phyloP scores from a whole-genome alignment of 306 rosid genomes.

The Senna tora region DNA sequence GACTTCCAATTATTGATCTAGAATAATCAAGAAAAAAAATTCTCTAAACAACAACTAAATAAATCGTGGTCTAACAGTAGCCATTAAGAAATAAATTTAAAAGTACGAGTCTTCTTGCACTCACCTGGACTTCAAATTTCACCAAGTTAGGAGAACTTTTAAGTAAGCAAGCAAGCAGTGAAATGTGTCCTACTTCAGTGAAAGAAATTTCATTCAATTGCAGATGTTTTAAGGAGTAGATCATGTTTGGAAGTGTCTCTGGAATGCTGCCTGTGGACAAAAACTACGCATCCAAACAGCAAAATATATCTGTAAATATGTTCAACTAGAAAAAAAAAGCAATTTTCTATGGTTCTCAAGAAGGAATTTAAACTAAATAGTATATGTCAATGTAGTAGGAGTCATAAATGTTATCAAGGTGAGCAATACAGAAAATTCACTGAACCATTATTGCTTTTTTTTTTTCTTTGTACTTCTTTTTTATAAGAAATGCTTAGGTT shows the following conservation, averaged over 20 bases:
- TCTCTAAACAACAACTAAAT: neutral
- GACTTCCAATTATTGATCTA: neutral
- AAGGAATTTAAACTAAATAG: neutral
- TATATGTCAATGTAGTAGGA: neutral
- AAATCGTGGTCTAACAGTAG: neutral
- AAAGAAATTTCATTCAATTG: slow-evolving; percentile 10
- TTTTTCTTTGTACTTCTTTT: no score
- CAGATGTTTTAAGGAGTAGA: neutral
- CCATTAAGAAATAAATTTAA: neutral
- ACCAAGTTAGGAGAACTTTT: slow-evolving; percentile 33
- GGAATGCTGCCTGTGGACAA: neutral
- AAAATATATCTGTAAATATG: neutral
- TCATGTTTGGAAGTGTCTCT: neutral
- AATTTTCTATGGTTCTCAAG: neutral
- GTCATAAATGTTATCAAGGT: no score
- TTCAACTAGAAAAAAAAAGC: neutral
- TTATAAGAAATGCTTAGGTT: no score
- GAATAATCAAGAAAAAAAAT: neutral
- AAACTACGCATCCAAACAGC: slow-evolving; percentile 24
- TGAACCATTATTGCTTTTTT: neutral
- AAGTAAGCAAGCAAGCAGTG: slow-evolving; percentile 2
- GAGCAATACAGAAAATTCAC: neutral
- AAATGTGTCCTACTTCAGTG: neutral
- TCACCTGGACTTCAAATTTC: slow-evolving; percentile 22
- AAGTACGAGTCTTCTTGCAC: neutral